Percentiles rank a stretch among this genome's conserved stretches.
These are phyloP conservation scores for Clarireedia sp. DNA, from an alignment of 2,329 filamentous ascomycete genomes.

Conservation along the genomic window DNA sequence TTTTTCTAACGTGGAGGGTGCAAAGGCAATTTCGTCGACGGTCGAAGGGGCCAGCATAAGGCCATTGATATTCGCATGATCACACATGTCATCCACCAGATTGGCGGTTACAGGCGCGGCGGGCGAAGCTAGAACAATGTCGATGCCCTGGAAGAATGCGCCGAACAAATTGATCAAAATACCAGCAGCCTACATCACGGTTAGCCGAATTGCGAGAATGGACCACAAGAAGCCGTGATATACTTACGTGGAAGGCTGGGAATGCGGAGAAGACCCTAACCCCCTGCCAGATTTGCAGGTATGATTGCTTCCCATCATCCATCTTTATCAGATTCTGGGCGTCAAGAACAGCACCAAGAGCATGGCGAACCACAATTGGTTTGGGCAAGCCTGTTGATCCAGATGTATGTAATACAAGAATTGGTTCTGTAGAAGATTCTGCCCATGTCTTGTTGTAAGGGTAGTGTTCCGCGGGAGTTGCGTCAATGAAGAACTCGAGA, in stretches of 20 bases:
- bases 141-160: background rate
- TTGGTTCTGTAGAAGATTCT: slow-evolving; percentile 9
- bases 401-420: slow-evolving; percentile 14
- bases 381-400: slow-evolving; percentile 16
- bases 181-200: background rate
- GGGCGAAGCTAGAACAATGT: slow-evolving; percentile 3
- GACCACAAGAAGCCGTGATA: background rate
- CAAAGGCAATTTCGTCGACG: slow-evolving; percentile 2
- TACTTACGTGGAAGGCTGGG: slow-evolving; percentile 4
- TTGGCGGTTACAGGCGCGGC: background rate
- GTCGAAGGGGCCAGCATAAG: slow-evolving; percentile 6
- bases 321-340: background rate
- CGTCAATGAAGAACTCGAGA: slow-evolving; percentile 3
- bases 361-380: slow-evolving; percentile 8
- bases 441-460: slow-evolving; percentile 21
- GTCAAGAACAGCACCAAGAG: background rate
- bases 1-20: background rate
- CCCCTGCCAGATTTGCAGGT: background rate
- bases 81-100: slow-evolving; percentile 3
- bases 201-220: background rate
- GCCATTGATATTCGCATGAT: background rate
- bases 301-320: background rate
- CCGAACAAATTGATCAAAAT: background rate
- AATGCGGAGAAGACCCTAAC: background rate
- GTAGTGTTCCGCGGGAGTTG: slow-evolving; percentile 6